Percentiles rank a stretch among this genome's conserved stretches.
Conservation (phyloP, 2,329 filamentous ascomycete species). For the Pestalotiopsis sp. region DNA sequence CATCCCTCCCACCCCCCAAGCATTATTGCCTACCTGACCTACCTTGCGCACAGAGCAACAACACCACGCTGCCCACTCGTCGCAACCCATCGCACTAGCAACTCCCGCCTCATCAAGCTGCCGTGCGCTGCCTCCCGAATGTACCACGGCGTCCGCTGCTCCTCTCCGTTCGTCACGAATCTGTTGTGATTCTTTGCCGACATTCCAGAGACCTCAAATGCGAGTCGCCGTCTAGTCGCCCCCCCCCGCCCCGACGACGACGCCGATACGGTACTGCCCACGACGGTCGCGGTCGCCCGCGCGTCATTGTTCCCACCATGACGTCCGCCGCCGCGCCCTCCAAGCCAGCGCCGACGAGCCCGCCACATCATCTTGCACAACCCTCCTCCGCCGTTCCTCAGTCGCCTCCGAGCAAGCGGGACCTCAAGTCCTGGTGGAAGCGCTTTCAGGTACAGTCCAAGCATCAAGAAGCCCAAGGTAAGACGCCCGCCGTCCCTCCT, state of each 20-base stretch:
- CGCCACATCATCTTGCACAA: slow-evolving; percentile 25
- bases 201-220: not conserved
- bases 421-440: slow-evolving; percentile 97
- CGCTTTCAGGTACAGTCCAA: slow-evolving; percentile 76
- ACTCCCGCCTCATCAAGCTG: not conserved
- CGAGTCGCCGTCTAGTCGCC: not conserved
- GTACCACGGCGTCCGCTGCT: not conserved
- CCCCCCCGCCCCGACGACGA: not conserved
- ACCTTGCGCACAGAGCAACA: slow-evolving; percentile 6
- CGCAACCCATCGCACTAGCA: slow-evolving; percentile 3
- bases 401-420: slow-evolving; percentile 81
- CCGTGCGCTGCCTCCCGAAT: not conserved
- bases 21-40: not conserved
- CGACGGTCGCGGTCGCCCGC: slow-evolving; percentile 27
- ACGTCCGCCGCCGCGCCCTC: slow-evolving; percentile 31
- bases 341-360: slow-evolving; percentile 26
- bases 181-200: not conserved
- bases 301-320: slow-evolving; percentile 32
- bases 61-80: slow-evolving; percentile 6
- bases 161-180: not conserved
- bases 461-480: slow-evolving; percentile 59
- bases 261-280: slow-evolving; percentile 6
- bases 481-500: slow-evolving; percentile 31
- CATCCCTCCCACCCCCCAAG: not conserved
- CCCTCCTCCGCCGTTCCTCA: slow-evolving; percentile 40